Evolutionary conservation across 306 rosid genomes (phyloP).

Genomic region (Dalbergia oliveri): DNA sequence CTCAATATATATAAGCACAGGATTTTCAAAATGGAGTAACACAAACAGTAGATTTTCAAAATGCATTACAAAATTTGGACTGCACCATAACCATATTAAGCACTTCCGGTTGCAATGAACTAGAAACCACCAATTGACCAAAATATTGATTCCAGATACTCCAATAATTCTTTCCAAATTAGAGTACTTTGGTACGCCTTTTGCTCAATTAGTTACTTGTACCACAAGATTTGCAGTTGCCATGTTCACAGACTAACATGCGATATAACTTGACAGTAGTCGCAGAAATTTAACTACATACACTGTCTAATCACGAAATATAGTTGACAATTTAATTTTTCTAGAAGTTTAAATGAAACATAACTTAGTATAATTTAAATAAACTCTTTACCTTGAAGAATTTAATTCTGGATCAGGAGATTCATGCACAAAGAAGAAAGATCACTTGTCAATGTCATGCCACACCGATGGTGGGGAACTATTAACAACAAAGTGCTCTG

Average conservation of each 20-base stretch:
- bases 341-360: neutral
- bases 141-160: too few species aligned
- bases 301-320: slow-evolving; percentile 15
- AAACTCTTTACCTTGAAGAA: slow-evolving; percentile 76
- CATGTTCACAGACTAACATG: slow-evolving; percentile 9
- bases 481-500: slow-evolving; percentile 15
- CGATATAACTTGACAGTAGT: neutral
- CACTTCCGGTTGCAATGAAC: neutral
- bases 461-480: slow-evolving; percentile 12
- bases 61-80: slow-evolving; percentile 2
- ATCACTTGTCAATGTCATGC: slow-evolving; percentile 37
- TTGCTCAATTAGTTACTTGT: slow-evolving; percentile 3
- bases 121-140: too few species aligned
- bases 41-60: neutral
- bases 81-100: slow-evolving; percentile 19
- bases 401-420: slow-evolving; percentile 66
- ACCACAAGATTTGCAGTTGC: slow-evolving; percentile 31
- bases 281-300: neutral
- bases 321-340: neutral
- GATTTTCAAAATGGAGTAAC: neutral
- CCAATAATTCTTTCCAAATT: neutral
- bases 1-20: neutral
- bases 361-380: neutral
- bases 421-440: slow-evolving; percentile 55
- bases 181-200: slow-evolving; percentile 11